These are phyloP conservation scores for Geranium brycei DNA, from an alignment of 345 rosid genomes.

Conservation along the genomic window DNA sequence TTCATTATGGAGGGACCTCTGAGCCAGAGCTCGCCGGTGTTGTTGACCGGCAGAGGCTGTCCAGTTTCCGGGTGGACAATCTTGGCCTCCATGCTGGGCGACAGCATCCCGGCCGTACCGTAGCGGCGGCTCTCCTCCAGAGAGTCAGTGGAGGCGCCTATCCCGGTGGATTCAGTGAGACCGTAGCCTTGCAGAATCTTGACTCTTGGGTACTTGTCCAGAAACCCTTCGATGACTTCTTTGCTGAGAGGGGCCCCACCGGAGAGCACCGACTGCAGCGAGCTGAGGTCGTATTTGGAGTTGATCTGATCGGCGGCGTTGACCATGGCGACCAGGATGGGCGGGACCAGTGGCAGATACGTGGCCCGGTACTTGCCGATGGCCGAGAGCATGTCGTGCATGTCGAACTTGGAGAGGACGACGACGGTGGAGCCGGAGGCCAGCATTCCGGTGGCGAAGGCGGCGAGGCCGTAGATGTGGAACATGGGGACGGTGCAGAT, in stretches of 20 bases:
- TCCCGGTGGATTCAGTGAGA: conserved; percentile 61
- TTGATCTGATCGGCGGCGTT: conserved; percentile 38
- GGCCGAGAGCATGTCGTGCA: conserved; percentile 54
- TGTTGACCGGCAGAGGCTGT: conserved; percentile 29
- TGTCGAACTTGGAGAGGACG: conserved; percentile 57
- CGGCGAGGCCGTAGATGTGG: conserved; percentile 65
- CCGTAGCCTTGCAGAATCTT: conserved; percentile 58
- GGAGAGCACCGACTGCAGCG: conserved; percentile 32
- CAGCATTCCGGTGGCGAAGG: conserved; percentile 51
- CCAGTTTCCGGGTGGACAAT: conserved; percentile 60
- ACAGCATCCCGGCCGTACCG: conserved; percentile 57
- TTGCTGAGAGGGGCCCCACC: conserved; percentile 83
- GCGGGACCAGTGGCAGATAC: conserved; percentile 55
- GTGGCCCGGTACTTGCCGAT: conserved; percentile 43
- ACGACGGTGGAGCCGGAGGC: conserved; percentile 58
- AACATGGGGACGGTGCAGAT: conserved; percentile 88
- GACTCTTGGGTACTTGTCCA: conserved; percentile 40
- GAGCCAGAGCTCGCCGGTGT: conserved; percentile 71
- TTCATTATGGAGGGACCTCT: conserved; percentile 57
- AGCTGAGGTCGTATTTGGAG: conserved; percentile 47
- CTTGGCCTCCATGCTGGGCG: conserved; percentile 53
- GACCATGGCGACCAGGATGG: conserved; percentile 42
- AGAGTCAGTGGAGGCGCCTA: conserved; percentile 46
- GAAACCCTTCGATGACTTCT: conserved; percentile 58
- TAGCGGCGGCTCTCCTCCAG: conserved; percentile 63